Evolutionary conservation across 1,284 basidiomycete genomes (phyloP).

Genomic region (Malassezia japonica): DNA sequence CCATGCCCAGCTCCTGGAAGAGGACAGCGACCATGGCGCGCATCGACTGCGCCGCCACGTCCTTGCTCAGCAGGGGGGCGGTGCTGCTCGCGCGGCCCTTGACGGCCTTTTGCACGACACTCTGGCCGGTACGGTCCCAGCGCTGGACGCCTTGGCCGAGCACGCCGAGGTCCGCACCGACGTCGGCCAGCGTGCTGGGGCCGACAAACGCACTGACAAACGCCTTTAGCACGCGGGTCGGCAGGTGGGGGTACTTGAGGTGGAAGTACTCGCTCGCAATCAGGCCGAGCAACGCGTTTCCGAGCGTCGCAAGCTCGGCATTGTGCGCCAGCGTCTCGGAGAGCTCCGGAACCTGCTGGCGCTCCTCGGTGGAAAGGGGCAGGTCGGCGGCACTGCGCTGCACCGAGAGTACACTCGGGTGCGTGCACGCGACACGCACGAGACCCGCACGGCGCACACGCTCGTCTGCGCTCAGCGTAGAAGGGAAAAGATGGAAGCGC

Average conservation of each 20-base stretch:
- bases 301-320: slow-evolving; percentile 66
- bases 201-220: slow-evolving; percentile 86
- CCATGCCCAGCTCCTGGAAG: slow-evolving; percentile 52
- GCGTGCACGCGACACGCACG: slow-evolving; percentile 37
- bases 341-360: slow-evolving; percentile 9
- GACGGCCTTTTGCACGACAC: not conserved
- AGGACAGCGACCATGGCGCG: slow-evolving; percentile 54
- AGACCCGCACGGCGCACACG: slow-evolving; percentile 26
- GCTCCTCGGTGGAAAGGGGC: slow-evolving; percentile 9
- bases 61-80: slow-evolving; percentile 26
- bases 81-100: slow-evolving; percentile 35
- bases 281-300: slow-evolving; percentile 82
- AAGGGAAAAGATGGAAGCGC: slow-evolving; percentile 28
- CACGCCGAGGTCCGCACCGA: slow-evolving; percentile 58
- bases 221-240: slow-evolving; percentile 77
- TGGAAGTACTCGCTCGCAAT: slow-evolving; percentile 79
- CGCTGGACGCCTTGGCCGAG: slow-evolving; percentile 41
- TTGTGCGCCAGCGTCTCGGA: slow-evolving; percentile 54
- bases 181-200: slow-evolving; percentile 66
- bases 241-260: slow-evolving; percentile 76
- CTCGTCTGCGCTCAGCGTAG: slow-evolving; percentile 17
- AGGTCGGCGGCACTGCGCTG: slow-evolving; percentile 16
- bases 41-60: slow-evolving; percentile 49
- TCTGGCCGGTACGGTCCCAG: slow-evolving; percentile 51
- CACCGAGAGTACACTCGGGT: slow-evolving; percentile 26